phyloP scores from a whole-genome alignment of 768 basidiomycete species.

The Psilocybe tampanensis region DNA sequence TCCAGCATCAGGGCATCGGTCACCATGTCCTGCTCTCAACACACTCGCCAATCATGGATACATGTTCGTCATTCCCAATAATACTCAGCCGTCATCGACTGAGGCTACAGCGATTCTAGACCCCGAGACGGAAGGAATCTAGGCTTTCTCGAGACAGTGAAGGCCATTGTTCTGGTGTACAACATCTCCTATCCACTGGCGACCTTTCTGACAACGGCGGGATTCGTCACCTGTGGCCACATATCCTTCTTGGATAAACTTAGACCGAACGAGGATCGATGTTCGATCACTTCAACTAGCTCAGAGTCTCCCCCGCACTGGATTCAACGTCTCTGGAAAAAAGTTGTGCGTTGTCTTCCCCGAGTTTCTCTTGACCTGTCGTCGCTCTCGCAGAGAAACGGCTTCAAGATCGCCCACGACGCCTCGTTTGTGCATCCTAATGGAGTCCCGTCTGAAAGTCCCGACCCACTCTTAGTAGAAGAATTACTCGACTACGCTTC shows the following conservation, averaged over 20 bases:
- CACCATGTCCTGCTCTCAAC: conserved; percentile 61
- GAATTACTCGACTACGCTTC: conserved; percentile 29
- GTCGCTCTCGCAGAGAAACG: conserved; percentile 52
- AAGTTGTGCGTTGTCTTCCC: no score
- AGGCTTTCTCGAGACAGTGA: conserved; percentile 45
- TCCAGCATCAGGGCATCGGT: conserved; percentile 22
- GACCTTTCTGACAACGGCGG: conserved; percentile 49
- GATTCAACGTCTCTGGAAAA: no score
- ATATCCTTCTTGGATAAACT: conserved; percentile 24
- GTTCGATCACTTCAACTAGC: no score
- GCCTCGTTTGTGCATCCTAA: conserved; percentile 59
- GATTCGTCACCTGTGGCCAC: conserved; percentile 48
- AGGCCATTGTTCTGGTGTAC: conserved; percentile 57
- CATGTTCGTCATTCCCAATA: conserved; percentile 34
- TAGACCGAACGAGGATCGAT: no score
- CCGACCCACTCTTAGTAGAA: conserved; percentile 39
- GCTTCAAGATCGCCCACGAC: conserved; percentile 61
- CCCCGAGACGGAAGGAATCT: conserved; percentile 56
- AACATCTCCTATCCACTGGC: conserved; percentile 63
- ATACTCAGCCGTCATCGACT: not conserved
- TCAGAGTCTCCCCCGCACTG: no score
- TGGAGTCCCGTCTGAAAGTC: conserved; percentile 39
- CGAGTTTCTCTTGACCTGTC: conserved; percentile 29
- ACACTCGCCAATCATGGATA: conserved; percentile 60
- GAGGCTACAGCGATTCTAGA: conserved; percentile 34